Evolutionary conservation across 2,329 filamentous ascomycete species (phyloP), one percentile per base, ranked within the genome.

Genomic region (Xylaria sp.): DNA sequence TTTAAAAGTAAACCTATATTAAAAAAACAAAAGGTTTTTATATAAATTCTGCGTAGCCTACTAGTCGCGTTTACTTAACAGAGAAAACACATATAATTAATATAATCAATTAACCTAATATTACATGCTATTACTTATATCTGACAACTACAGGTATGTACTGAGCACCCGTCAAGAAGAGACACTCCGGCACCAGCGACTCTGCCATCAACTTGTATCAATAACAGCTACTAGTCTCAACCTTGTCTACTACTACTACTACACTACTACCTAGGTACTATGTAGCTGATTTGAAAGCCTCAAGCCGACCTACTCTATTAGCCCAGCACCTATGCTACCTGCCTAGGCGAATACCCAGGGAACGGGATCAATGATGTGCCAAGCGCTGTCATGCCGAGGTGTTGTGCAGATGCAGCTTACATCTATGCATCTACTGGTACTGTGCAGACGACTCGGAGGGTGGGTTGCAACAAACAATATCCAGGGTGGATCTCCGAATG

Each of bases 371-470:
- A 37, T 15, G 58, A 63, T 44, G 60, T 60, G 66, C 66, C 61
- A 68, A 68, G 61, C 23, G 51, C 66, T 65, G 56, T 55, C 66
- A 65, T 61, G 62, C 55, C 61, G 56, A 68, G 46, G 50, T 69
- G 66, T 69, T 57, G 66, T 69, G 66, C 66, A 69, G 55, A 58
- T 69, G 66, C 63, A 69, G 66, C 62, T 58, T 61, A 57, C 41
- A 46, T 46, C 20, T 39, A 51, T 46, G 15, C 15, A 4, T 32
- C 28, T 28, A 18, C 51, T 28, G 28, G 28, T 28, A 28, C 28
- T 28, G 28, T 28, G 28, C 28, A 28, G 28, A 28, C 28, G 28
- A 28, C 28, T 28, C 28, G 28, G 13, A 34, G 51, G 51, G 51
- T 54, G 51, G 51, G 51, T 54, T 28, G 20, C 48, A 63, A 48